Evolutionary conservation across 768 basidiomycete genomes (phyloP).

Genomic region (Termitomyces sp.): DNA sequence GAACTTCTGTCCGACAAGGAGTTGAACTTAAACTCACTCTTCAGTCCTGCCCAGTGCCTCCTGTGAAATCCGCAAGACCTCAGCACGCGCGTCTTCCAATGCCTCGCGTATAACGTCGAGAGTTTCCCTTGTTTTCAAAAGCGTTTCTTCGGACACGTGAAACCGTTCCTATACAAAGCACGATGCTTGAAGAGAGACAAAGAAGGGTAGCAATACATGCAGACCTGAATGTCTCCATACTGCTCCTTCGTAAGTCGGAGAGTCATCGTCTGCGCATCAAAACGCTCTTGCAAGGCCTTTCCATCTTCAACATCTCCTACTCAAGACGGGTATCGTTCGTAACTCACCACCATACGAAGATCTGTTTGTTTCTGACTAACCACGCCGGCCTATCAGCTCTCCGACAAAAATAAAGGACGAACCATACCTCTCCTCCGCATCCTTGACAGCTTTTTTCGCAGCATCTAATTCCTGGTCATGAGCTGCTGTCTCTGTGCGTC

Average conservation of each 20-base stretch:
- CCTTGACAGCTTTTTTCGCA: not conserved
- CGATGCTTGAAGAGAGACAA: not conserved
- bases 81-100: not conserved
- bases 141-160: slow-evolving; percentile 9
- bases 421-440: slow-evolving; percentile 1
- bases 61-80: not conserved
- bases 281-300: slow-evolving; percentile 49
- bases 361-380: slow-evolving; percentile 9
- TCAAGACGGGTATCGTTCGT: not conserved
- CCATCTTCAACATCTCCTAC: not conserved
- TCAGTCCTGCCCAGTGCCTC: not conserved
- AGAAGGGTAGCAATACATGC: not conserved
- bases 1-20: not conserved
- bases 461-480: not conserved
- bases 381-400: not conserved
- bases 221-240: slow-evolving; percentile 42
- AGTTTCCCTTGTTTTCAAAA: not conserved
- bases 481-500: not conserved
- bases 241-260: slow-evolving; percentile 51
- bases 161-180: slow-evolving; percentile 9
- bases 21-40: not conserved
- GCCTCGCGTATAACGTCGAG: not conserved
- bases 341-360: slow-evolving; percentile 4
- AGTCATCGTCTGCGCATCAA: slow-evolving; percentile 51
- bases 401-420: not conserved